Base-by-base conservation (phyloP, 495 filamentous ascomycete species). In the Tuber melanosporum region DNA sequence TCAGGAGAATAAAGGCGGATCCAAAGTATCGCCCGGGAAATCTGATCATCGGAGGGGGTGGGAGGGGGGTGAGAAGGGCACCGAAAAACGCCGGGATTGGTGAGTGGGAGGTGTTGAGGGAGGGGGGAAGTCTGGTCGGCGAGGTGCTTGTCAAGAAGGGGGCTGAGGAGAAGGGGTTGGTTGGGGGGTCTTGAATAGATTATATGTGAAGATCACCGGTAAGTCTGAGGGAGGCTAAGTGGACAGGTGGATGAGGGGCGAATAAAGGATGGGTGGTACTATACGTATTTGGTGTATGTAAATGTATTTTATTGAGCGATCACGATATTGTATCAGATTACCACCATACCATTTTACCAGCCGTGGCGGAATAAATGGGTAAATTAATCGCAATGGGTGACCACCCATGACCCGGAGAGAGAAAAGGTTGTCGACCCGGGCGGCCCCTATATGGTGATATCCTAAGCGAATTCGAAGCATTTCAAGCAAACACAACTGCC, bases 1-100 rank as follows among this genome's bases (percentile, higher is more conserved):
- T 97, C 57, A 87, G 87, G 32, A 87, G 93, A 1, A 92, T 95
- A 92, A 82, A 91, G 70, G 84, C 86, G 10, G 86, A 94, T 77
- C 80, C 73, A 0, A 85, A 81, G 0, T 97, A 95, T 80, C 87
- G 93, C 0, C 93, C 93, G 0, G 93, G 93, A 0, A 97, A 97
- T 80, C 83, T 95, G 73, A 91, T 96, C 70, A 83, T 93, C 17
- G 93, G 93, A 20, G 93, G 93, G 2, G 93, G 93, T 17, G 93
- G 93, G 1, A 86, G 92, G 36, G 93, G 92, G 3, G 85, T 90
- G 0, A 86, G 88, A 39, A 80, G 77, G 22, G 93, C 93, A 0
- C 90, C 92, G 0, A 83, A 86, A 22, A 82, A 89, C 52, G 80
- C 87, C 71, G 91, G 92, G 1, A 94, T 89, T 71, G 93, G 93